Conservation (phyloP, 768 basidiomycete genomes). For the Boletus bicolor region DNA sequence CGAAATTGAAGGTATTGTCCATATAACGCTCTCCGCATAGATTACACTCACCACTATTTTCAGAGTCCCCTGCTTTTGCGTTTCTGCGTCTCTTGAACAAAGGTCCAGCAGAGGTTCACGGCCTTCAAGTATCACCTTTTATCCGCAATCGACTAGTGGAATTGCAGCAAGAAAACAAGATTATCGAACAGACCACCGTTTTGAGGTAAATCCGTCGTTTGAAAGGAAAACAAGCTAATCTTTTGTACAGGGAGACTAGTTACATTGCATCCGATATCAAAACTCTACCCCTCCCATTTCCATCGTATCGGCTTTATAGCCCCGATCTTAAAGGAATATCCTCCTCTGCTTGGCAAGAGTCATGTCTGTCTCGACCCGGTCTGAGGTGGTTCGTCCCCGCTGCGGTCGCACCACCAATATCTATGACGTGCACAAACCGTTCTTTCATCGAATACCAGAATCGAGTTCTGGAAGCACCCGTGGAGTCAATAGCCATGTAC, state of each 20-base stretch:
- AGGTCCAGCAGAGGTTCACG: conserved; percentile 62
- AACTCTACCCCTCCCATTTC: conserved; percentile 12
- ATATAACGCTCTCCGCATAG: not conserved
- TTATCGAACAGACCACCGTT: conserved; percentile 41
- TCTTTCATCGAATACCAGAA: conserved; percentile 73
- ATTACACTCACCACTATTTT: conserved; percentile 18
- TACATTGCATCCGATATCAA: conserved; percentile 18
- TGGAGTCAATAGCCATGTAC: conserved; percentile 75
- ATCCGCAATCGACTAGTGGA: conserved; percentile 54
- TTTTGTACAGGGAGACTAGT: conserved; percentile 20
- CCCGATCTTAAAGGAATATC: conserved; percentile 62
- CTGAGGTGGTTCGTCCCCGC: conserved; percentile 86
- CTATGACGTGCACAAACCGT: conserved; percentile 68
- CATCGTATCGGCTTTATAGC: conserved; percentile 36
- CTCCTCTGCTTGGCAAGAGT: conserved; percentile 58
- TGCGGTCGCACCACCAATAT: conserved; percentile 80
- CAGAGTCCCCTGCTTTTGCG: conserved; percentile 59
- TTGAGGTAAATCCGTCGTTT: conserved; percentile 37
- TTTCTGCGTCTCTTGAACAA: conserved; percentile 72
- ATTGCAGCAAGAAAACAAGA: conserved; percentile 41
- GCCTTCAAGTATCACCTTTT: conserved; percentile 56
- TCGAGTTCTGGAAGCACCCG: conserved; percentile 59
- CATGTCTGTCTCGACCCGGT: conserved; percentile 75
- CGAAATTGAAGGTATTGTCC: conserved; percentile 47
- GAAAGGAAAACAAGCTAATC: conserved; percentile 3